Evolutionary conservation across 352 stramenopile species (phyloP), one percentile per base, ranked within the genome.

Genomic region (Phytophthora multivora): DNA sequence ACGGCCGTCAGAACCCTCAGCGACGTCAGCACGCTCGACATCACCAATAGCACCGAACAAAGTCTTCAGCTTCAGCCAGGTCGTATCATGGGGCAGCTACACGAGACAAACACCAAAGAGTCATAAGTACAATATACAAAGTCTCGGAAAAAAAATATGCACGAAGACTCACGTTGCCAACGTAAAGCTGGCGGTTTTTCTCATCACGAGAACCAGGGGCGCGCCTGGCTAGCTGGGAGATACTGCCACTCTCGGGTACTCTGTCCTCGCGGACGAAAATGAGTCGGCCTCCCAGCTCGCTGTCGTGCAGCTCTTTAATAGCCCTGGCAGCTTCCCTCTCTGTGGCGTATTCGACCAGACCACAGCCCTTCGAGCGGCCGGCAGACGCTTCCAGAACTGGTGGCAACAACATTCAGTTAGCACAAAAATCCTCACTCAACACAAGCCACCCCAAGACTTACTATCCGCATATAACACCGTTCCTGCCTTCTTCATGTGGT

Each of bases 271-370:
- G 89, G 16, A 97, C 88, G 40, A 94, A 93, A 40, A 97, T 91
- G 46, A 78, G 67, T 36, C 97, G 88, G 5, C 95, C 95, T 52
- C 95, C 92, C 3, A 99, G 74, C 51, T 98, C 89, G 0, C 91
- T 92, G 75, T 98, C 91, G 51, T 92, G 97, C 5, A 99, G 77
- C 54, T 79, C 88, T 5, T 71, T 63, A 63, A 99, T 98, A 5
- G 96, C 95, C 30, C 74, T 66, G 4, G 81, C 64, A 5, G 96
- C 96, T 30, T 94, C 91, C 19, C 97, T 74, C 12, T 66, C 57
- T 0, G 77, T 77, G 13, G 59, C 58, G 45, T 82, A 95, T 52
- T 95, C 83, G 26, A 95, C 86, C 10, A 95, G 69, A 4, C 86
- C 88, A 40, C 83, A 95, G 47, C 88, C 87, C 51, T 98, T 99